phyloP scores from a whole-genome alignment of 345 rosid species.

The Acer saccharum region DNA sequence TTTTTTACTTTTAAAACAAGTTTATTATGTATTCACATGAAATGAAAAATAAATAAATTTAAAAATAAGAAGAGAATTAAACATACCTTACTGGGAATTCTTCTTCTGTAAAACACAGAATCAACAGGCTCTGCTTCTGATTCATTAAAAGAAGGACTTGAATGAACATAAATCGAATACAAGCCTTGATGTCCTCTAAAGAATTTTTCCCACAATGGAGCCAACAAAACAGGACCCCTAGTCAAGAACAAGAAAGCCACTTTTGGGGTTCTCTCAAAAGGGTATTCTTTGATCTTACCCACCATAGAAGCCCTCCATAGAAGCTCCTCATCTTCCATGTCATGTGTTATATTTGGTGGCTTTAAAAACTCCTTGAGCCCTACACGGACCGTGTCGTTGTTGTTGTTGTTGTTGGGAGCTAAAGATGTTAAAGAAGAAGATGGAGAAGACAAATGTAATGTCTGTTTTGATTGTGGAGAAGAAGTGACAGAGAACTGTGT shows the following conservation, averaged over 20 bases:
- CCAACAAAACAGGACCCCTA: constrained; percentile 65
- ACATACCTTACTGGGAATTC: constrained; percentile 82
- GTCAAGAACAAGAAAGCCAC: constrained; percentile 89
- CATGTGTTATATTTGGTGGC: constrained; percentile 47
- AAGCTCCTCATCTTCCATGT: constrained; percentile 75
- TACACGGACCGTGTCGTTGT: not conserved
- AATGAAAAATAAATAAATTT: not conserved
- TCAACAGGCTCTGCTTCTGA: constrained; percentile 39
- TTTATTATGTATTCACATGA: not conserved
- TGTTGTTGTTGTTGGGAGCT: not conserved
- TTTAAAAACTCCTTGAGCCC: constrained; percentile 45
- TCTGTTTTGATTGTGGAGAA: not conserved
- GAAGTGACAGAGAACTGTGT: constrained; percentile 30
- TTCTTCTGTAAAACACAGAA: constrained; percentile 60
- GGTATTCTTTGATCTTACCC: constrained; percentile 38
- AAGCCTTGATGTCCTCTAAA: constrained; percentile 64
- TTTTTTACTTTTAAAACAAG: not conserved
- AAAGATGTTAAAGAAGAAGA: constrained; percentile 15
- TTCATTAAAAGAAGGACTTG: constrained; percentile 52
- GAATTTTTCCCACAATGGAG: constrained; percentile 84
- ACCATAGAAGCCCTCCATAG: constrained; percentile 73
- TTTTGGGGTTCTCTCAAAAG: constrained; percentile 56
- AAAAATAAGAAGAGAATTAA: not conserved
- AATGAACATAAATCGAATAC: constrained; percentile 71
- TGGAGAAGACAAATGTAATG: constrained; percentile 9